Percentiles rank a stretch among this genome's conserved stretches.
Evolutionary conservation across 768 basidiomycete species (phyloP).

Genomic region (Candolleomyces eurysporus): DNA sequence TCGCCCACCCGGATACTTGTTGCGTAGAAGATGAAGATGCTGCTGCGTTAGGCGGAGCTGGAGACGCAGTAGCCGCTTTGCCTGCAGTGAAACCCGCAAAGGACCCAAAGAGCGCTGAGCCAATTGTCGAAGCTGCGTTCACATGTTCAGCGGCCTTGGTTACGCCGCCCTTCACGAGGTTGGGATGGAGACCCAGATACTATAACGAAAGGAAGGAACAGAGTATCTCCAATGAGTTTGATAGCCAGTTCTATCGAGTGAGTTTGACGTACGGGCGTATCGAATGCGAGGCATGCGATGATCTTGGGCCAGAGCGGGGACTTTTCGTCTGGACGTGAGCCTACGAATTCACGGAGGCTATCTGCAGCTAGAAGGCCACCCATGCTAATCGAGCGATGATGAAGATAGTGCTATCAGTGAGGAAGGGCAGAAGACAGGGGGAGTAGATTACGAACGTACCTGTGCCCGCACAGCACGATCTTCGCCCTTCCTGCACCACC

Average conservation of each 20-base stretch:
- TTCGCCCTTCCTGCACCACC: constrained; percentile 76
- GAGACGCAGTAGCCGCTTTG: constrained; percentile 32
- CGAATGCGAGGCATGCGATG: constrained; percentile 81
- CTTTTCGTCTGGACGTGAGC: constrained; percentile 58
- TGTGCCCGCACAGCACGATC: constrained; percentile 88
- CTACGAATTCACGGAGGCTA: constrained; percentile 68
- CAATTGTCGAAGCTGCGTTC: constrained; percentile 60
- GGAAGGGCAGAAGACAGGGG: background rate
- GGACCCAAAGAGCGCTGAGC: constrained; percentile 59
- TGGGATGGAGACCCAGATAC: constrained; percentile 87
- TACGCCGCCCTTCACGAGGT: constrained; percentile 80
- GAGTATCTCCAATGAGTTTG: background rate
- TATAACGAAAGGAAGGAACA: constrained; percentile 25
- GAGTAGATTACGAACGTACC: constrained; percentile 40
- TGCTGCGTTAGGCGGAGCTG: constrained; percentile 13
- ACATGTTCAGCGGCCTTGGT: constrained; percentile 74
- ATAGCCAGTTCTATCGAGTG: constrained; percentile 4
- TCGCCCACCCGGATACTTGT: constrained; percentile 43
- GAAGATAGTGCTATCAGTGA: background rate
- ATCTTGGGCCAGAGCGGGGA: constrained; percentile 87
- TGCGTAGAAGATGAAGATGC: background rate
- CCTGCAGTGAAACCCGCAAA: constrained; percentile 48
- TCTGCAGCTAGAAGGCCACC: constrained; percentile 90
- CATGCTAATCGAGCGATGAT: constrained; percentile 58
- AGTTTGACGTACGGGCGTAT: constrained; percentile 76